Evolutionary conservation across 2,329 filamentous ascomycete genomes (phyloP).

Genomic region (Eutypa lata): DNA sequence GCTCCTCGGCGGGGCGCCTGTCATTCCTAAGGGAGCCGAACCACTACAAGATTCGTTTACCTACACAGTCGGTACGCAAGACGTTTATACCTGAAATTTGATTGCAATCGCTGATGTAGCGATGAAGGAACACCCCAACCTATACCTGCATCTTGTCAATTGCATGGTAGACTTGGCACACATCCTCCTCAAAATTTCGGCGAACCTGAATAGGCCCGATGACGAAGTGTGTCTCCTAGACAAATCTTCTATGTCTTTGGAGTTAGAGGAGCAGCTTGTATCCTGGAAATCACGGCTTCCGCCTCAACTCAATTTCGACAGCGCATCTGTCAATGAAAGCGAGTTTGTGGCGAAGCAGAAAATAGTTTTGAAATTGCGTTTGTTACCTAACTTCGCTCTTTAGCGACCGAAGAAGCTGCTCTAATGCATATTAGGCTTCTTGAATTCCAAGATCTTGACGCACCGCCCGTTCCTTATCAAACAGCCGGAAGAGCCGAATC

Average conservation of each 20-base stretch:
- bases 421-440: not conserved
- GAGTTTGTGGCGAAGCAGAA: constrained; percentile 5
- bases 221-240: not conserved
- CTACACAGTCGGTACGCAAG: not conserved
- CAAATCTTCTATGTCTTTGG: not conserved
- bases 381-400: not conserved
- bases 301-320: not conserved
- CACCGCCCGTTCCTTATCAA: constrained; percentile 2
- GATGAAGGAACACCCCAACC: not conserved
- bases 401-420: not conserved
- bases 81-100: not conserved
- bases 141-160: not conserved
- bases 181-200: not conserved
- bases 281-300: not conserved
- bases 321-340: not conserved
- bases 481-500: constrained; percentile 1
- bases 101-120: not conserved
- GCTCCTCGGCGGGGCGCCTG: constrained; percentile 1
- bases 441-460: not conserved
- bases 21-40: not conserved
- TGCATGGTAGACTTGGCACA: not conserved
- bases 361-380: constrained; percentile 3
- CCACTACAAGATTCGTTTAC: not conserved
- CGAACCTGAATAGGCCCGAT: not conserved
- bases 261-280: constrained; percentile 1